Evolutionary conservation across 2,329 filamentous ascomycete genomes (phyloP), one percentile per base, ranked within the genome.

Genomic region (Setomelanomma holmii): DNA sequence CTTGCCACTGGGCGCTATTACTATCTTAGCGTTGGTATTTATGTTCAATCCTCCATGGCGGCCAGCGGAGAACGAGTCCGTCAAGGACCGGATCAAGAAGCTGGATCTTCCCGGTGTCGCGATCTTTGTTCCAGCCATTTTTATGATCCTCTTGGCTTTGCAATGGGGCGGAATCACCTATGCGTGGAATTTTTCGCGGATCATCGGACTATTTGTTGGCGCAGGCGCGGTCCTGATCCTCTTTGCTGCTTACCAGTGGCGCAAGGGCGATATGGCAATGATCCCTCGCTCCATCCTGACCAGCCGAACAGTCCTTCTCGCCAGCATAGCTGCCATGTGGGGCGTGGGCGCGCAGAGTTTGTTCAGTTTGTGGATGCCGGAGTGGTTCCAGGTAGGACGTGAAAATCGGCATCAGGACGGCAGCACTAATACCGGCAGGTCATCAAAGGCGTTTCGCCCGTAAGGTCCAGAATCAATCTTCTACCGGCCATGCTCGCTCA

Each of bases 191-290:
- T 75, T 71, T 2, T 75, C 71, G 0, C 64, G 72, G 0, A 75
- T 76, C 20, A 83, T 86, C 39, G 74, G 72, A 0, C 67, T 80
- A 1, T 84, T 80, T 64, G 73, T 79, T 12, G 57, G 78, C 11
- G 80, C 73, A 1, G 68, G 80, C 0, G 52, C 78, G 0, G 65
- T 78, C 23, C 65, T 81, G 27, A 48, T 70, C 3, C 82, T 83
- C 51, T 61, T 67, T 27, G 51, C 35, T 14, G 27, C 59, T 17
- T 54, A 65, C 43, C 58, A 59, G 23, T 60, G 45, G 47, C 49
- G 43, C 42, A 43, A 63, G 56, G 66, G 71, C 44, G 58, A 72
- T 10, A 63, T 70, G 14, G 77, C 71, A 3, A 79, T 75, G 33
- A 67, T 78, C 5, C 75, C 76, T 4, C 73, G 71, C 4, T 67